Evolutionary conservation across 176 grass and related monocot species (phyloP).

Genomic region (Hyparrhenia diplandra): DNA sequence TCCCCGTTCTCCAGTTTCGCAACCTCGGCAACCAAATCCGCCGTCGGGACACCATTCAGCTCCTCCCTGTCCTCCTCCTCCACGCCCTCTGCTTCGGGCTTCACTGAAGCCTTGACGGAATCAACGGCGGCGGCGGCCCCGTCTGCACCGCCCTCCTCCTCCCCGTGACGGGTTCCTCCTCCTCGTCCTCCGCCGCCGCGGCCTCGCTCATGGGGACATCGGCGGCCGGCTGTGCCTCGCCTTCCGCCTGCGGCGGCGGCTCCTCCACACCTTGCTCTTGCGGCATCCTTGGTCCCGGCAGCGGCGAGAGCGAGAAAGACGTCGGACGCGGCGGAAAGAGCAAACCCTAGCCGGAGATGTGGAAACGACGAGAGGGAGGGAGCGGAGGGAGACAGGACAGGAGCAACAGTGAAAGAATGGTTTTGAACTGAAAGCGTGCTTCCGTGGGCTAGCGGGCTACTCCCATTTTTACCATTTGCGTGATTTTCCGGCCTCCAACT

Average conservation of each 20-base stretch:
- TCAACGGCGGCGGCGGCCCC: not conserved
- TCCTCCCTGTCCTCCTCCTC: slow-evolving; percentile 3
- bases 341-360: slow-evolving; percentile 35
- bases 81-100: slow-evolving; percentile 6
- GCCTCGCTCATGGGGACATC: not conserved
- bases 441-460: not conserved
- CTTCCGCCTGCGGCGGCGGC: slow-evolving; percentile 11
- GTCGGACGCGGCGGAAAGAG: not conserved
- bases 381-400: slow-evolving; percentile 10
- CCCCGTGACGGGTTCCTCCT: not conserved
- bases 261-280: not conserved
- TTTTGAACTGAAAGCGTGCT: slow-evolving; percentile 19
- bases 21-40: slow-evolving; percentile 4
- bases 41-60: not conserved
- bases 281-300: slow-evolving; percentile 4
- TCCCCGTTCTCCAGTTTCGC: slow-evolving; percentile 37
- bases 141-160: not conserved
- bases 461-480: not conserved
- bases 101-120: not conserved
- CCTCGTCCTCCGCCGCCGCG: slow-evolving; percentile 13
- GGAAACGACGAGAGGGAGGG: not conserved
- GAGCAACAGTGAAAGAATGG: slow-evolving; percentile 4
- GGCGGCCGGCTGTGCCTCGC: not conserved
- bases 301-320: not conserved
- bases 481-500: no score